A percentile compares a stretch with the other conserved stretches of the same genome.
phyloP scores from a whole-genome alignment of 495 filamentous ascomycete species.

The Penicillium coffeae region DNA sequence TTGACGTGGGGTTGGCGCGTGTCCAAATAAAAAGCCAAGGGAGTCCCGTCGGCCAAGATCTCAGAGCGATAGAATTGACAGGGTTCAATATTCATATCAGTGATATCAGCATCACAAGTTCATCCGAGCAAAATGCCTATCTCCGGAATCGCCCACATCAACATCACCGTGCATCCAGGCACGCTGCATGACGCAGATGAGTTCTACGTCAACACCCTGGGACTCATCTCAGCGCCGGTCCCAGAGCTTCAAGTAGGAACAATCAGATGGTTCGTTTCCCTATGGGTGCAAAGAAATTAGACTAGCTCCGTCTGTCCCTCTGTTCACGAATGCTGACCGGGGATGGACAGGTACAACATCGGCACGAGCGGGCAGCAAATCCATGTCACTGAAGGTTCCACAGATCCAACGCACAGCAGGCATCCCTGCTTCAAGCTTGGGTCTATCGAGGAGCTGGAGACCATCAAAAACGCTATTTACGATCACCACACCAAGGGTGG shows the following conservation, averaged over 20 bases:
- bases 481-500: conserved; percentile 49
- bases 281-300: too few species aligned
- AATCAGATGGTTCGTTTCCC: conserved; percentile 42
- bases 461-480: conserved; percentile 48
- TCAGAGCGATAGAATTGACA: too few species aligned
- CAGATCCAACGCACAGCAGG: conserved; percentile 40
- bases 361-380: conserved; percentile 55
- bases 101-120: too few species aligned
- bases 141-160: conserved; percentile 56
- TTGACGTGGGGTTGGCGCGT: conserved; percentile 6
- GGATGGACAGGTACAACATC: conserved; percentile 50
- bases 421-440: conserved; percentile 58
- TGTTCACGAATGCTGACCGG: background rate
- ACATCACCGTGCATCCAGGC: conserved; percentile 53
- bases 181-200: conserved; percentile 48
- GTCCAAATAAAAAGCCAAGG: conserved; percentile 2
- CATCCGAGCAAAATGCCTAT: conserved; percentile 45
- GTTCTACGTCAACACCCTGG: conserved; percentile 56
- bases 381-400: conserved; percentile 51
- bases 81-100: too few species aligned
- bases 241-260: conserved; percentile 46
- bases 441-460: conserved; percentile 40
- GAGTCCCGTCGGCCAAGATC: too few species aligned
- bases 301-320: too few species aligned
- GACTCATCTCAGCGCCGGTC: conserved; percentile 46